These are phyloP conservation scores for Podila verticillata DNA, from an alignment of 192 early-diverging fungal genomes.

Conservation along the genomic window DNA sequence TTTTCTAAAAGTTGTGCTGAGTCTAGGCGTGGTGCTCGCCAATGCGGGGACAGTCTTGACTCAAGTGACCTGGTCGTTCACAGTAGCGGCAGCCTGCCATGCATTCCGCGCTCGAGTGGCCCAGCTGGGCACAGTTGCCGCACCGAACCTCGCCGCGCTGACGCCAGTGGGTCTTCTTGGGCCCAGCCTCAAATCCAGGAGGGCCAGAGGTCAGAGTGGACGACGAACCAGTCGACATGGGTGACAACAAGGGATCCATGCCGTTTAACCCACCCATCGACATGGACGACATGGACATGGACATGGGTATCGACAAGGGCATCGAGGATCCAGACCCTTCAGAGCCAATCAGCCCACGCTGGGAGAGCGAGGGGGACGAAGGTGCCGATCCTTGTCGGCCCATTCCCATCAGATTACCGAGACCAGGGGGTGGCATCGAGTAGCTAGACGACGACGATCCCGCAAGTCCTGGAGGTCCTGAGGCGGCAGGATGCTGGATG, in stretches of 20 bases:
- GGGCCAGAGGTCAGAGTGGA: constrained; percentile 10
- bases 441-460: constrained; percentile 5
- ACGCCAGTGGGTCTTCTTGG: constrained; percentile 39
- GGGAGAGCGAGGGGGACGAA: constrained; percentile 20
- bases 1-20: background rate
- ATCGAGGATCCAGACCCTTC: constrained; percentile 6
- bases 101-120: constrained; percentile 58
- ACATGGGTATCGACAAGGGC: constrained; percentile 1
- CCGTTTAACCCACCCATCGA: constrained; percentile 11
- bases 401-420: constrained; percentile 30
- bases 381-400: constrained; percentile 39
- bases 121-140: constrained; percentile 61
- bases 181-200: constrained; percentile 22
- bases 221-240: constrained; percentile 17
- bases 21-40: constrained; percentile 1
- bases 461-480: constrained; percentile 24
- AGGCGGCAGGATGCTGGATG: constrained; percentile 18
- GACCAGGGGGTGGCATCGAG: constrained; percentile 39
- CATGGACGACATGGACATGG: constrained; percentile 3
- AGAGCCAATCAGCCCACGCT: constrained; percentile 14
- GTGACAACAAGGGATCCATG: constrained; percentile 22
- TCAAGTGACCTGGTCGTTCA: constrained; percentile 45
- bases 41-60: constrained; percentile 48
- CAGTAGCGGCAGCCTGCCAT: constrained; percentile 54
- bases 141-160: constrained; percentile 51